Conservation (phyloP, 768 basidiomycete genomes). For the Hirschioporus abietinus region DNA sequence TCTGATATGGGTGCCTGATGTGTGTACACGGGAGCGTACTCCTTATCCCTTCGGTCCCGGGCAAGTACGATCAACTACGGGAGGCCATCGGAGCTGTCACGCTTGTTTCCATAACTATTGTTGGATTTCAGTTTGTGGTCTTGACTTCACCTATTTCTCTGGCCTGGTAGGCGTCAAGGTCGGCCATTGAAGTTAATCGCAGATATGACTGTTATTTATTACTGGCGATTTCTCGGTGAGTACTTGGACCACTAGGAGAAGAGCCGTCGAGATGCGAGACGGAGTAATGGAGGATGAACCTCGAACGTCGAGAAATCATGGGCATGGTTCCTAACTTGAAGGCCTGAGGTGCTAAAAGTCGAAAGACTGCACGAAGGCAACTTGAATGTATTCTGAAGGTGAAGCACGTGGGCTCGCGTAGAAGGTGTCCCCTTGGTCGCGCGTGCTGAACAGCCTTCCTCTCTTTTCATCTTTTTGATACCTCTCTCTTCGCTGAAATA, state of each 20-base stretch:
- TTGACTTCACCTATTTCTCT: not conserved
- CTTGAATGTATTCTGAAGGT: not conserved
- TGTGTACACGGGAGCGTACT: no score
- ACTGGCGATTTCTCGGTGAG: not conserved
- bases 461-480: not conserved
- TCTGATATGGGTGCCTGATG: no score
- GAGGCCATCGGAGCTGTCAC: not conserved
- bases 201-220: not conserved
- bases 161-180: no score
- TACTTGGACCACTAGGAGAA: not conserved
- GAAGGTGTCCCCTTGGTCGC: no score
- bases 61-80: not conserved
- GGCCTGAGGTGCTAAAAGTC: no score
- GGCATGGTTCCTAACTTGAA: no score
- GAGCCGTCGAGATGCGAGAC: not conserved
- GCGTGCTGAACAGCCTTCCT: not conserved
- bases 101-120: not conserved
- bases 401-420: not conserved
- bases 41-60: not conserved
- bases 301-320: not conserved
- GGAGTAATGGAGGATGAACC: not conserved
- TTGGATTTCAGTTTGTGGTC: not conserved
- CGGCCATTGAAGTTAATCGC: not conserved
- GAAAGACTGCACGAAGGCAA: no score
- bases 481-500: not conserved